phyloP scores from a whole-genome alignment of 768 basidiomycete genomes.

The Auriscalpium microsporum region DNA sequence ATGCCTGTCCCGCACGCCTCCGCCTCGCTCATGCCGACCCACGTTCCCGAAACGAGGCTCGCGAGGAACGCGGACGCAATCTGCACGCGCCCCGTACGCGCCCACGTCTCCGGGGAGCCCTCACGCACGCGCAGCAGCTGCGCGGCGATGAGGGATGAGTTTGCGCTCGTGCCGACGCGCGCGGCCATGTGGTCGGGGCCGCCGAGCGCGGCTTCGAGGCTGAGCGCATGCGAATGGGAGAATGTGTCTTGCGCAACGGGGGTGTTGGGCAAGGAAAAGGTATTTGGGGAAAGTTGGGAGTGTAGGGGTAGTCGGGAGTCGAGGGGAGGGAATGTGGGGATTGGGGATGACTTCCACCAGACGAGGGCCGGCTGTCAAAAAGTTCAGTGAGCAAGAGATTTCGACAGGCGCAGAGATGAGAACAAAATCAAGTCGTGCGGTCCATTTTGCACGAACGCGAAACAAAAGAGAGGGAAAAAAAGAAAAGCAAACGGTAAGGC shows the following conservation, averaged over 20 bases:
- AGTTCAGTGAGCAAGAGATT: neutral
- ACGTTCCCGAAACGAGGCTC: slow-evolving; percentile 62
- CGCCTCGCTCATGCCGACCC: slow-evolving; percentile 64
- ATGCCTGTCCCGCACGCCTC: slow-evolving; percentile 75
- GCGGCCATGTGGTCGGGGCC: slow-evolving; percentile 71
- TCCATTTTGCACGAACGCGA: neutral
- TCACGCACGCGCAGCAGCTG: slow-evolving; percentile 76
- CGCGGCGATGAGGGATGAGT: slow-evolving; percentile 62
- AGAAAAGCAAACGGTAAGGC: neutral
- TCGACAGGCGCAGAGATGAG: neutral
- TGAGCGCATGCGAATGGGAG: slow-evolving; percentile 68
- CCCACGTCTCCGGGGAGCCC: slow-evolving; percentile 75
- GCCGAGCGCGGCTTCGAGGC: slow-evolving; percentile 67
- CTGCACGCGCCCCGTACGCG: slow-evolving; percentile 65
- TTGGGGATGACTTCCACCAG: slow-evolving; percentile 79
- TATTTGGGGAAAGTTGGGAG: slow-evolving; percentile 55
- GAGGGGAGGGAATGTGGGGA: slow-evolving; percentile 62
- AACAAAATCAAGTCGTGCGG: neutral
- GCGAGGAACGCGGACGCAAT: slow-evolving; percentile 70
- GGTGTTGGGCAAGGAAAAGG: slow-evolving; percentile 65
- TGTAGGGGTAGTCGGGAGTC: slow-evolving; percentile 65
- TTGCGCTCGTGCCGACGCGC: slow-evolving; percentile 67
- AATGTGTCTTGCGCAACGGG: slow-evolving; percentile 76
- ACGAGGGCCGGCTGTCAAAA: slow-evolving; percentile 55
- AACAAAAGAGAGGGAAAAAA: neutral